Conservation (phyloP, 2,329 filamentous ascomycete genomes). For the Talaromyces pinophilus region DNA sequence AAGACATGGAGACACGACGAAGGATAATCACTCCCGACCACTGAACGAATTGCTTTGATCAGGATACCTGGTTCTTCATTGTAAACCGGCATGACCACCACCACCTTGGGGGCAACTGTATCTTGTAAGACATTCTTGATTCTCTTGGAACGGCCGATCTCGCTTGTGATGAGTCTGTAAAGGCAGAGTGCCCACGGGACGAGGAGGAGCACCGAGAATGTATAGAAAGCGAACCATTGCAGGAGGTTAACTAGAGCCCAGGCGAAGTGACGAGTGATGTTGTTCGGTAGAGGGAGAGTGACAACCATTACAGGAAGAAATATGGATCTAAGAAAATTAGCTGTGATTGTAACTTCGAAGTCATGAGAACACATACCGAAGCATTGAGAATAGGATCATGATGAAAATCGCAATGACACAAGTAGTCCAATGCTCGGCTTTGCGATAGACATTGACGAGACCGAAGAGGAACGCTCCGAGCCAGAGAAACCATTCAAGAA, state of each 20-base stretch:
- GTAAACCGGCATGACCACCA: slow-evolving; percentile 96
- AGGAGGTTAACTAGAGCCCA: slow-evolving; percentile 66
- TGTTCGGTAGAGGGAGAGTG: slow-evolving; percentile 77
- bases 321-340: slow-evolving; percentile 59
- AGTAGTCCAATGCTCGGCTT: slow-evolving; percentile 86
- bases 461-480: slow-evolving; percentile 93
- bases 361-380: slow-evolving; percentile 63
- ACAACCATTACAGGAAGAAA: slow-evolving; percentile 95
- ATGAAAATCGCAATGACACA: slow-evolving; percentile 75
- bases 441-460: slow-evolving; percentile 80
- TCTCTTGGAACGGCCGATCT: slow-evolving; percentile 75
- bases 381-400: slow-evolving; percentile 68
- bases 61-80: slow-evolving; percentile 84
- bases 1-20: slow-evolving; percentile 91
- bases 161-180: slow-evolving; percentile 85
- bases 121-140: slow-evolving; percentile 86
- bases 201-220: slow-evolving; percentile 80
- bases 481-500: slow-evolving; percentile 94
- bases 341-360: not conserved
- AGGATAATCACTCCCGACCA: slow-evolving; percentile 92
- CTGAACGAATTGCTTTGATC: slow-evolving; percentile 82
- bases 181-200: slow-evolving; percentile 92
- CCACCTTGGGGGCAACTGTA: slow-evolving; percentile 83
- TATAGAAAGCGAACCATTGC: slow-evolving; percentile 96
- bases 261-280: slow-evolving; percentile 74